These are phyloP conservation scores for Candida krabiensis DNA, from an alignment of 805 yeast genomes.

Conservation along the genomic window DNA sequence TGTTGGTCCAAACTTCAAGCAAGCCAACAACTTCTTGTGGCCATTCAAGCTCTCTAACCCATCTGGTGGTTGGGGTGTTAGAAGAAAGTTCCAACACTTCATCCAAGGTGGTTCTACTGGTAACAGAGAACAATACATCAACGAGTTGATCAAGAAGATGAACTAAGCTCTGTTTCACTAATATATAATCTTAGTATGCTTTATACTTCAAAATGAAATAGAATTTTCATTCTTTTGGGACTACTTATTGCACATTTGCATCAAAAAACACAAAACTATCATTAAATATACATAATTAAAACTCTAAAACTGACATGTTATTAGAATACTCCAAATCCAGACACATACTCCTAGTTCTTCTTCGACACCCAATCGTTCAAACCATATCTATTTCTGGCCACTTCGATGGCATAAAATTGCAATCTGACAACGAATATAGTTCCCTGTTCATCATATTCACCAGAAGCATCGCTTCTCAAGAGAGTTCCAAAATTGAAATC, in stretches of 20 bases:
- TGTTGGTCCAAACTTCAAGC: conserved; percentile 98
- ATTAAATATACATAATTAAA: conserved; percentile 1
- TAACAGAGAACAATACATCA: conserved; percentile 96
- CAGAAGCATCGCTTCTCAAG: conserved; percentile 67
- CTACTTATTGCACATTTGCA: too few relatives aligned
- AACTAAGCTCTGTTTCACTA: conserved; percentile 50
- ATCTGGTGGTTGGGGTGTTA: conserved; percentile 96
- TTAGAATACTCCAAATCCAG: too few relatives aligned
- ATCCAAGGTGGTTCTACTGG: conserved; percentile 98
- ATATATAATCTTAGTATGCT: conserved; percentile 7
- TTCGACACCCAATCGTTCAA: conserved; percentile 84
- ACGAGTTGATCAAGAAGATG: conserved; percentile 91
- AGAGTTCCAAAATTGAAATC: conserved; percentile 96
- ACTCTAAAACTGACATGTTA: background rate
- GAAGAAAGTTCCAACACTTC: conserved; percentile 95
- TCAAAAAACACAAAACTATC: background rate
- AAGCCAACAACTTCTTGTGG: conserved; percentile 97
- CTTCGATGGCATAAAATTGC: conserved; percentile 93
- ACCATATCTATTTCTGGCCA: conserved; percentile 87
- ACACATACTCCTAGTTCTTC: too few relatives aligned
- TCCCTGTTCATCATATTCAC: conserved; percentile 77
- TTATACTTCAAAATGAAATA: conserved; percentile 8
- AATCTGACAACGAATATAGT: conserved; percentile 90
- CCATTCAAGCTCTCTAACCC: conserved; percentile 97
- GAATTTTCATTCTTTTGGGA: conserved; percentile 3